phyloP scores from a whole-genome alignment of 495 filamentous ascomycete species.

The Astrothelium macrocarpum region DNA sequence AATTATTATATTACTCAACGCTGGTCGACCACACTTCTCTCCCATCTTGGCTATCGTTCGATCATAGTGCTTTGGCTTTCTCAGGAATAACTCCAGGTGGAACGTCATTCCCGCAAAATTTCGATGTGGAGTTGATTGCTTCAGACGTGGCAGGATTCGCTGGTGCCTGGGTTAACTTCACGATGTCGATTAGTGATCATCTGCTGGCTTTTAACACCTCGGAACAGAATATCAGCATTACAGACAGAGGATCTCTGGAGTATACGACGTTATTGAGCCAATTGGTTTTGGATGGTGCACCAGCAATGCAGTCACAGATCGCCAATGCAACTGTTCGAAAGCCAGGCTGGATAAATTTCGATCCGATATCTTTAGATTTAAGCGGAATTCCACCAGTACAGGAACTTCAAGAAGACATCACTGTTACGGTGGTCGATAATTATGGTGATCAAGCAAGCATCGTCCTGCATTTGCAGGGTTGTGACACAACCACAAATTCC shows the following conservation, averaged over 20 bases:
- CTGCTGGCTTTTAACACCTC: slow-evolving; percentile 52
- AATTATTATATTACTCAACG: slow-evolving; percentile 59
- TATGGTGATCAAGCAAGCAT: slow-evolving; percentile 55
- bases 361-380: slow-evolving; percentile 51
- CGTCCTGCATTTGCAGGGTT: slow-evolving; percentile 45
- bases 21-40: slow-evolving; percentile 68
- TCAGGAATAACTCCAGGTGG: slow-evolving; percentile 60
- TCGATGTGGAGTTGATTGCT: slow-evolving; percentile 64
- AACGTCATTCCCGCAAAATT: slow-evolving; percentile 57
- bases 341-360: slow-evolving; percentile 62
- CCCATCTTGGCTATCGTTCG: slow-evolving; percentile 79
- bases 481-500: background rate
- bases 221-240: slow-evolving; percentile 50
- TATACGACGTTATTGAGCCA: slow-evolving; percentile 44
- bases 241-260: slow-evolving; percentile 42
- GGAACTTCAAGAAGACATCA: slow-evolving; percentile 52
- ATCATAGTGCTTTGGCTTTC: slow-evolving; percentile 54
- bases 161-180: slow-evolving; percentile 54
- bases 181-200: slow-evolving; percentile 60
- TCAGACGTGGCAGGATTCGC: slow-evolving; percentile 73
- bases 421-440: slow-evolving; percentile 52
- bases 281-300: slow-evolving; percentile 54
- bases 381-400: slow-evolving; percentile 52
- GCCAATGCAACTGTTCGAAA: slow-evolving; percentile 41
- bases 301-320: slow-evolving; percentile 39